Base-by-base conservation (phyloP, 345 rosid genomes). In the Melastoma malabathricum region DNA sequence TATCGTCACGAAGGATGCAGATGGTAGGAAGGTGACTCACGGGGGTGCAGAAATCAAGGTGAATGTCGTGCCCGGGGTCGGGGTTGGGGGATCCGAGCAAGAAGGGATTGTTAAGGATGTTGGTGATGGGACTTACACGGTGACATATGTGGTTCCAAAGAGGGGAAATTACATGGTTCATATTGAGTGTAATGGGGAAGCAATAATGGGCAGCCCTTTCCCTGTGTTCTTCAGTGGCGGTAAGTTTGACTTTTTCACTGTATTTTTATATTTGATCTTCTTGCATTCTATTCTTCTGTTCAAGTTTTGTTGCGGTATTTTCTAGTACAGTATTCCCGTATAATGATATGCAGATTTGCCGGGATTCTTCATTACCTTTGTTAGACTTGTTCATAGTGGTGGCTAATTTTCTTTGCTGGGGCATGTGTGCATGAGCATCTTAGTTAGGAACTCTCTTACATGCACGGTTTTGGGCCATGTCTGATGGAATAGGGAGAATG, bases 221-320 rank as follows among this genome's bases (percentile, higher is more conserved):
- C 98, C 98, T 13, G 98, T 92, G 49, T 92, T 92, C 77, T 92
- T 92, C 71, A 92, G 98, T 61, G 84, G 81, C 77, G 97, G 98
- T 90, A 61, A 13, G 45, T 10, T n/a, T 50, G 39, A 22, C 25
- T 39, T 46, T 57, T 16, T 22, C 15, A 29, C 4, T 43, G 13
- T 34, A 0, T 34, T 7, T 34, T 34, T 34, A 7, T 7, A 6
- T 34, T 34, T 34, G 9, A 34, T 34, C 10, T 6, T 34, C 25
- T 22, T 8, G 41, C 12, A 9, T 34, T 22, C 25, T 22, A 8
- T 34, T 34, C 41, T 34, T 34, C 41, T 9, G 41, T 34, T 34
- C 12, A 12, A 6, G 41, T 34, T 34, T 34, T 2, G 41, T 6
- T 34, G 12, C 12, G 41, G 12, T 9, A 34, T 9, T 34, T 9